A percentile compares a stretch with the other conserved stretches of the same genome.
Evolutionary conservation across 768 basidiomycete species (phyloP).

Genomic region (Suillus plorans): DNA sequence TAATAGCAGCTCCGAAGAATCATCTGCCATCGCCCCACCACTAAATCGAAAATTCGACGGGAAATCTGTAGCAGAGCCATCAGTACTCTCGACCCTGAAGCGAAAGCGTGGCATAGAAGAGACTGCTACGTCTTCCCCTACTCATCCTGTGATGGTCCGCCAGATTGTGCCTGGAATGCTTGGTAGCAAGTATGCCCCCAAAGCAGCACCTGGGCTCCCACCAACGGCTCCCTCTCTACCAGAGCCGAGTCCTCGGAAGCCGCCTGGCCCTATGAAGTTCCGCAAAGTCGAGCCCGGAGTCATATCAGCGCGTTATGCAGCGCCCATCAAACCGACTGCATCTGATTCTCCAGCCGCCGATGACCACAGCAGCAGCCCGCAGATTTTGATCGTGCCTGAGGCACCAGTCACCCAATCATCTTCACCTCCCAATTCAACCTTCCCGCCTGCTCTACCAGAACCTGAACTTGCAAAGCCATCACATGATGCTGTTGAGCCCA

Average conservation of each 20-base stretch:
- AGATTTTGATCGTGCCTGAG: background rate
- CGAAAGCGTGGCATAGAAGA: slow-evolving; percentile 26
- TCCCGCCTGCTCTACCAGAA: slow-evolving; percentile 15
- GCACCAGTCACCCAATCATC: background rate
- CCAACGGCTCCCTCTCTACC: background rate
- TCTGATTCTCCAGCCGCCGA: background rate
- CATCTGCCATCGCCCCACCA: slow-evolving; percentile 9
- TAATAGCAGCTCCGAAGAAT: slow-evolving; percentile 12
- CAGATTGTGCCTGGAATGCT: slow-evolving; percentile 39
- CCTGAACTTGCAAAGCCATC: slow-evolving; percentile 11
- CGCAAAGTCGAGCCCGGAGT: slow-evolving; percentile 42
- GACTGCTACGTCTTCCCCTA: slow-evolving; percentile 15
- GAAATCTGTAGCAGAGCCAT: slow-evolving; percentile 3
- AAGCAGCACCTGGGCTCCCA: slow-evolving; percentile 13
- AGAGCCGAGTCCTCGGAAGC: slow-evolving; percentile 21
- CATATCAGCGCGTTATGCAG: slow-evolving; percentile 27
- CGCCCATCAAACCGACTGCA: background rate
- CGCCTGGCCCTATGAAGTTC: slow-evolving; percentile 33
- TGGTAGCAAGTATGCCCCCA: slow-evolving; percentile 27
- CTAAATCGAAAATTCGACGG: background rate
- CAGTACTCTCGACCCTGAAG: slow-evolving; percentile 27
- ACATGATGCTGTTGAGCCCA: slow-evolving; percentile 17
- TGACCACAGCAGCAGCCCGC: background rate
- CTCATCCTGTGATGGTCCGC: slow-evolving; percentile 31
- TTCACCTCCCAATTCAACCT: too few relatives aligned